Conservation (phyloP, 768 basidiomycete genomes). For the Wakefieldia striispora region DNA sequence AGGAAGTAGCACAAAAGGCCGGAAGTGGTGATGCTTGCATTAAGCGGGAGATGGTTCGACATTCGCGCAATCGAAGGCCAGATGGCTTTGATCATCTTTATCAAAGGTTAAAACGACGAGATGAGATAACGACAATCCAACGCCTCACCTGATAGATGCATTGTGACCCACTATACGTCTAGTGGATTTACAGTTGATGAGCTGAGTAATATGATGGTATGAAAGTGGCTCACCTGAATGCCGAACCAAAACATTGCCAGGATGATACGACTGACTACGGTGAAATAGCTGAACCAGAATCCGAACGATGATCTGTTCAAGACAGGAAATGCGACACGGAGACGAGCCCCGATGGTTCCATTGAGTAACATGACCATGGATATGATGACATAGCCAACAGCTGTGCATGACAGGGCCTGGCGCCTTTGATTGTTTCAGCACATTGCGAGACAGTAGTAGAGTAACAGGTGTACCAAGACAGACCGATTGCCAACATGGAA, state of each 20-base stretch:
- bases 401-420: constrained; percentile 68
- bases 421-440: constrained; percentile 38
- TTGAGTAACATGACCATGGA: constrained; percentile 75
- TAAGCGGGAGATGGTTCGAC: constrained; percentile 59
- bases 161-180: constrained; percentile 64
- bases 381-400: constrained; percentile 70
- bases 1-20: constrained; percentile 76
- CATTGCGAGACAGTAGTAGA: background rate
- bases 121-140: background rate
- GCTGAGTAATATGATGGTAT: background rate
- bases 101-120: background rate
- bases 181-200: background rate
- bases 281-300: constrained; percentile 89
- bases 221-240: constrained; percentile 47
- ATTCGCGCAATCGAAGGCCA: constrained; percentile 71
- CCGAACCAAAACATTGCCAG: constrained; percentile 85
- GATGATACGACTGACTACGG: constrained; percentile 72
- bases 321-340: constrained; percentile 74
- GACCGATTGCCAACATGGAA: constrained; percentile 73
- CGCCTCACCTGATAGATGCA: constrained; percentile 58
- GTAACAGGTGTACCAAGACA: constrained; percentile 54
- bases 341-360: constrained; percentile 75
- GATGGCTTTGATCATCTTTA: constrained; percentile 72
- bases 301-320: constrained; percentile 84
- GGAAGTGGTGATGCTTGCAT: constrained; percentile 61